These are phyloP conservation scores for Astrothelium macrocarpum DNA, from an alignment of 495 filamentous ascomycete genomes.

Conservation along the genomic window DNA sequence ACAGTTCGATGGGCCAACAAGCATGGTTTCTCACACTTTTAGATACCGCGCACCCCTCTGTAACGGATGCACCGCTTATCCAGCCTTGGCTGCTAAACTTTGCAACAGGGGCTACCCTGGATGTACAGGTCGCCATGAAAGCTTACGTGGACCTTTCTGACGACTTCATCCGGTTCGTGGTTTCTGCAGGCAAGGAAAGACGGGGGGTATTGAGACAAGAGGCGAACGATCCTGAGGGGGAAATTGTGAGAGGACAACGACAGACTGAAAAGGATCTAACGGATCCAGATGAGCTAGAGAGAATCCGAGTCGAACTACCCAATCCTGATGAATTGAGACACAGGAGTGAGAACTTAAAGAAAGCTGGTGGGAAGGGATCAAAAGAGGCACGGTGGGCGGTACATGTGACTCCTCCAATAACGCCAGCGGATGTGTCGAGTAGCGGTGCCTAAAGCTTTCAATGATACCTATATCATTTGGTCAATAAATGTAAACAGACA, in stretches of 20 bases:
- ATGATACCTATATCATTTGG: background rate
- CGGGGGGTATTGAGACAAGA: background rate
- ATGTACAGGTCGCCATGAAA: conserved; percentile 16
- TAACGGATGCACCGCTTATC: conserved; percentile 46
- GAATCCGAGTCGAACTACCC: background rate
- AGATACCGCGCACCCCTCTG: conserved; percentile 43
- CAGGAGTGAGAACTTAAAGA: background rate
- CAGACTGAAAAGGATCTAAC: background rate
- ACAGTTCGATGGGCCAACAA: conserved; percentile 8
- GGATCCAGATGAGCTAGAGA: background rate
- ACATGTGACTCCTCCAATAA: background rate
- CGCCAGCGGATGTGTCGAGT: background rate
- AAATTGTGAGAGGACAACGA: background rate
- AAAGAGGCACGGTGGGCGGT: background rate
- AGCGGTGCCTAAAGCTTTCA: background rate
- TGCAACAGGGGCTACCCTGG: conserved; percentile 38
- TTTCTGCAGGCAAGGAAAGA: background rate
- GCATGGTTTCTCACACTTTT: conserved; percentile 46
- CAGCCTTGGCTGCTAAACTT: conserved; percentile 40
- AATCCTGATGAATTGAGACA: background rate
- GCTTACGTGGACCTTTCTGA: conserved; percentile 18
- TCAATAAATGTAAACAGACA: background rate
- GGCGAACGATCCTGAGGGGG: background rate
- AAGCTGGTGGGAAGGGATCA: background rate
- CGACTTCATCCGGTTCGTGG: conserved; percentile 18